These are phyloP conservation scores for Chaetoceros tenuissimus DNA, from an alignment of 108 stramenopile species.

Conservation along the genomic window DNA sequence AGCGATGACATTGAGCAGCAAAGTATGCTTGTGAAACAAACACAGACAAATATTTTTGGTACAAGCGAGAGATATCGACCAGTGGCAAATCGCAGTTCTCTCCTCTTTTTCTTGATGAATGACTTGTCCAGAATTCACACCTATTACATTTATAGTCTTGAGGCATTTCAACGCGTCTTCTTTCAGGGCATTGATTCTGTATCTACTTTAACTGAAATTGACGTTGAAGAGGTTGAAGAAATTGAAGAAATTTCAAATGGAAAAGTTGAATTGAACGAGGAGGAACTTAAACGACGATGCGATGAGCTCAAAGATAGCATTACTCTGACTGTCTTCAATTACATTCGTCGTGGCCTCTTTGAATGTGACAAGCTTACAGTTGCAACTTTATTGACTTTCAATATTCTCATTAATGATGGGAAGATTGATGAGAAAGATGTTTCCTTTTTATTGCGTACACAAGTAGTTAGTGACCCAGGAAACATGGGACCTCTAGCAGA, in stretches of 20 bases:
- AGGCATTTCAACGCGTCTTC: too few species aligned
- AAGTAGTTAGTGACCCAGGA: conserved; percentile 45
- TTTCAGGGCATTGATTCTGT: too few species aligned
- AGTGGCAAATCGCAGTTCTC: too few species aligned
- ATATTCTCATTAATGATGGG: conserved; percentile 81
- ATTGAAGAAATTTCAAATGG: conserved; percentile 65
- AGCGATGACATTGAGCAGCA: conserved; percentile 83
- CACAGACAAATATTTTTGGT: too few species aligned
- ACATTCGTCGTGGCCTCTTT: conserved; percentile 85
- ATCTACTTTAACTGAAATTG: too few species aligned
- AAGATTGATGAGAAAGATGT: conserved; percentile 59
- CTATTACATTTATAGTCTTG: too few species aligned
- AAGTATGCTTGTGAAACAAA: too few species aligned
- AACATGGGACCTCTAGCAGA: conserved; percentile 62
- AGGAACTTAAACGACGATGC: conserved; percentile 53
- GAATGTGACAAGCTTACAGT: conserved; percentile 88
- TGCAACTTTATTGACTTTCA: conserved; percentile 81
- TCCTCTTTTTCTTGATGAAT: too few species aligned
- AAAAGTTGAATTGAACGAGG: conserved; percentile 54
- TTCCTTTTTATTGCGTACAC: conserved; percentile 75
- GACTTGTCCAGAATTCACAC: too few species aligned
- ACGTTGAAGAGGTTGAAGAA: conserved; percentile 65
- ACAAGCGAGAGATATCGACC: too few species aligned
- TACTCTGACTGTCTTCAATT: conserved; percentile 81
- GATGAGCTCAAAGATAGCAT: conserved; percentile 59